Base-by-base conservation (phyloP, 73 alveolate genomes). In the Paramecium tetraurelia region DNA sequence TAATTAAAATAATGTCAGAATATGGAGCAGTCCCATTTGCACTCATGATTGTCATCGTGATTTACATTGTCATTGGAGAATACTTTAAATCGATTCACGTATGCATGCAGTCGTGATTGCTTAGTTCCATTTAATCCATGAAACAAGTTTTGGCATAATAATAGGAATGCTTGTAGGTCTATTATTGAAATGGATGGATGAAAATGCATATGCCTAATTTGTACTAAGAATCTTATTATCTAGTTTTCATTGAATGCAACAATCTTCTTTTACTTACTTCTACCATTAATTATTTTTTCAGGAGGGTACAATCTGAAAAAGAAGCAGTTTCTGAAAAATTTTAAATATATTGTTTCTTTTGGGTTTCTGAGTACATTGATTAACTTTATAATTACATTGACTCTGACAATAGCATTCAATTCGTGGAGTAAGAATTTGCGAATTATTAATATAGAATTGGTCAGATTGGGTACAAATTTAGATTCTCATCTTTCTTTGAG, bases 261-360 rank as follows among this genome's bases (percentile, higher is more conserved):
- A n/a, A 44, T 48, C 29, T 89, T 89, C 71, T 89, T 89, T 69
- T 89, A 63, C 21, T 70, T 89, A 11, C 80, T 89, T 29, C 35
- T 89, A 14, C 94, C 94, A 41, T 72, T 83, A 36, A 89, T 89
- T 16, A 89, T 89, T 11, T 89, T 89, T 72, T 63, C 94, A 11
- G 94, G 92, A 27, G 94, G 94, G 35, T 71, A 89, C 53, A 89
- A 89, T 27, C 57, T 89, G 1, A 89, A 89, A 40, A 89, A 89
- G 83, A 89, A 71, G 57, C 20, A 71, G 40, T 89, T 89, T 16
- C 84, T 89, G 40, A 40, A 77, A 9, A 89, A 89, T 71, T 70
- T 89, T 48, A 44, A 70, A 70, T 89, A 89, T 29, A 89, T 89
- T 35, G 71, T 83, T 16, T 72, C 87, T 10, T 89, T 63, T 71